These are phyloP conservation scores for Rhodotorula kratochvilovae DNA, from an alignment of 768 basidiomycete species.

Conservation along the genomic window DNA sequence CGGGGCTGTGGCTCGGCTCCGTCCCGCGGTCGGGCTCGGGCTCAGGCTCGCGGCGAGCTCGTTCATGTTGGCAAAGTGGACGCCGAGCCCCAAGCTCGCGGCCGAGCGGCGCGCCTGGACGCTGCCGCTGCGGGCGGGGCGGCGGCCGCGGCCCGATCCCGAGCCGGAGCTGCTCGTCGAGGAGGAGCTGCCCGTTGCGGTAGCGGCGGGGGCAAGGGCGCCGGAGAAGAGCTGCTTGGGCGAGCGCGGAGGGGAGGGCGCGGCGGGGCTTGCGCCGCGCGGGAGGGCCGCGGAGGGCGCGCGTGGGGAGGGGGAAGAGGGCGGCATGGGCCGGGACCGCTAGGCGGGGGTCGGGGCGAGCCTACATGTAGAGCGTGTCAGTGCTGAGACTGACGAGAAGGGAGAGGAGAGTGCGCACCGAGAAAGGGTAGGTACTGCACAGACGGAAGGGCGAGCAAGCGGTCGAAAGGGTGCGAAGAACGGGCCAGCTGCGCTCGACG, in stretches of 20 bases:
- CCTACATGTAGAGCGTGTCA: not conserved
- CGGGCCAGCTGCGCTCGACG: too few species aligned
- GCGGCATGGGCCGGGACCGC: not conserved
- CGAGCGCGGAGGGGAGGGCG: not conserved
- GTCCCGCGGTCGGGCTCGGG: not conserved
- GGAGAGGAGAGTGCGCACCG: not conserved
- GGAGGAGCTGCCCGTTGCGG: not conserved
- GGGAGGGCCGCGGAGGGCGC: not conserved
- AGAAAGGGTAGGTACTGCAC: not conserved
- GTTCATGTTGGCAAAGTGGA: conserved; percentile 28
- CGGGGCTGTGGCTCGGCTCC: not conserved
- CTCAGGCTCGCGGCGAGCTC: conserved; percentile 10
- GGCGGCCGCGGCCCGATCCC: not conserved
- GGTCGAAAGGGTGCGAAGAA: too few species aligned
- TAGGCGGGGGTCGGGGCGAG: not conserved
- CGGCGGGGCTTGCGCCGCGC: too few species aligned
- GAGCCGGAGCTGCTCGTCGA: not conserved
- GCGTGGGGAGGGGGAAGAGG: not conserved
- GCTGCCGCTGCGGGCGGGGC: not conserved
- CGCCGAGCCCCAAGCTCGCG: conserved; percentile 27
- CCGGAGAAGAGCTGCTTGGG: not conserved
- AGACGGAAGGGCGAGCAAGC: too few species aligned
- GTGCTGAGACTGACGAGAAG: too few species aligned
- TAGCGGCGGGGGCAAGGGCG: not conserved
- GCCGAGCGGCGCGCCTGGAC: conserved; percentile 21